A percentile compares a stretch with the other conserved stretches of the same genome.
phyloP scores from a whole-genome alignment of 176 grass and related monocot species.

The Poa annua region DNA sequence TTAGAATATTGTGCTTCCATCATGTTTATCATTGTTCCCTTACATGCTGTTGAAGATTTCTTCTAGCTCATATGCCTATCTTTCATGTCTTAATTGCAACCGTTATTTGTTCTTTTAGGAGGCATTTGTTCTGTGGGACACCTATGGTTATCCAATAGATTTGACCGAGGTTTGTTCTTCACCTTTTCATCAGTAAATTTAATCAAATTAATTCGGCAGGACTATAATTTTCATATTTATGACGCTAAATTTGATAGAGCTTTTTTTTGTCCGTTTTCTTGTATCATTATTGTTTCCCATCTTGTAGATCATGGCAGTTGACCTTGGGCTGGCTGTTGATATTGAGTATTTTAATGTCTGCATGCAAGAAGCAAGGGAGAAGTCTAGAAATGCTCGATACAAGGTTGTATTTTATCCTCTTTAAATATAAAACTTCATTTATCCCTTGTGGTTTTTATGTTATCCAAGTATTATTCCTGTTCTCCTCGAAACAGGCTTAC shows the following conservation, averaged over 20 bases:
- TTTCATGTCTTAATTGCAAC: slow-evolving; percentile 17
- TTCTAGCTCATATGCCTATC: not conserved
- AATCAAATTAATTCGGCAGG: not conserved
- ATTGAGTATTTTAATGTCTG: slow-evolving; percentile 73
- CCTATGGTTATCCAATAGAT: slow-evolving; percentile 93
- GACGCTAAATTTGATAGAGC: not conserved
- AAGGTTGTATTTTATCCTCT: slow-evolving; percentile 53
- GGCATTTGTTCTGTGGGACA: slow-evolving; percentile 95
- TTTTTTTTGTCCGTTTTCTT: slow-evolving; percentile 20
- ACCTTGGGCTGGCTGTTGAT: slow-evolving; percentile 75
- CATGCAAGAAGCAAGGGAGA: slow-evolving; percentile 93
- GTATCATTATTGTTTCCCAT: slow-evolving; percentile 24
- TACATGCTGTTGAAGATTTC: not conserved
- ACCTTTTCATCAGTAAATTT: slow-evolving; percentile 21
- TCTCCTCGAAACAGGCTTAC: no score
- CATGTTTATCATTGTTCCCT: not conserved
- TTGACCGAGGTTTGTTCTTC: slow-evolving; percentile 82
- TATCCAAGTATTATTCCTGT: slow-evolving; percentile 5
- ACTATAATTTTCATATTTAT: not conserved
- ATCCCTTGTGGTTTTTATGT: not conserved
- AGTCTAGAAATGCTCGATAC: slow-evolving; percentile 78
- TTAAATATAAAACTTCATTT: slow-evolving; percentile 4
- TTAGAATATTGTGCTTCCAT: not conserved
- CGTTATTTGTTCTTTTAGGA: slow-evolving; percentile 54
- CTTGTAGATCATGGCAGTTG: slow-evolving; percentile 78